Evolutionary conservation across 352 stramenopile genomes (phyloP).

Genomic region (Globisporangium acanthophoron): DNA sequence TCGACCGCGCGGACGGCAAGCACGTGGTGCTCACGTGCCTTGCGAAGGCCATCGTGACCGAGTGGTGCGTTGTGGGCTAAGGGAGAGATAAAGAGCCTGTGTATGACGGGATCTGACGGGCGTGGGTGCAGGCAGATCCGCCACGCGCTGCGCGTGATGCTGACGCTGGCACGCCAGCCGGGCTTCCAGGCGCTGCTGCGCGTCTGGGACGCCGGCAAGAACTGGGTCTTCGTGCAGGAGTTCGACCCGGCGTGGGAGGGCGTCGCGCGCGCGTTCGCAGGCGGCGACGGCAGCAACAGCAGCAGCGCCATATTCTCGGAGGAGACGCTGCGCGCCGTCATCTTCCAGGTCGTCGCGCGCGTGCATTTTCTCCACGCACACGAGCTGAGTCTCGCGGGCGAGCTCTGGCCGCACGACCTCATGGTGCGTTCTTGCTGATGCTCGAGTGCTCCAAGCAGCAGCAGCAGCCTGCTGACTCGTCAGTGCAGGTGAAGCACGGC

Average conservation of each 20-base stretch:
- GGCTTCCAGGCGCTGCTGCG: conserved; percentile 44
- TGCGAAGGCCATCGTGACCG: conserved; percentile 27
- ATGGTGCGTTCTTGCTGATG: conserved; percentile 22
- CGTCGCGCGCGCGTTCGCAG: conserved; percentile 20
- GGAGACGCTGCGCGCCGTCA: conserved; percentile 30
- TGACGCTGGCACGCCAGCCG: conserved; percentile 19
- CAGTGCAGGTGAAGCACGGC: conserved; percentile 26
- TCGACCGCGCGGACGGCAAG: conserved; percentile 7
- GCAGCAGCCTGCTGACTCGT: not conserved
- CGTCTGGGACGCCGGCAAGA: conserved; percentile 43
- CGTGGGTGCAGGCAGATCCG: conserved; percentile 30
- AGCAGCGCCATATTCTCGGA: conserved; percentile 25
- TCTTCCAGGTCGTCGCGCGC: conserved; percentile 47
- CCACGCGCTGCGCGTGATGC: conserved; percentile 31
- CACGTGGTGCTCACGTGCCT: conserved; percentile 37
- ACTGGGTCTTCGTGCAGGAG: conserved; percentile 56
- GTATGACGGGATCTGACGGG: too few relatives aligned
- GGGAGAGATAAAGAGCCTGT: too few relatives aligned
- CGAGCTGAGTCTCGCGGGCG: conserved; percentile 37
- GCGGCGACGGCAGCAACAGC: not conserved
- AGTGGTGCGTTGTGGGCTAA: conserved; percentile 18
- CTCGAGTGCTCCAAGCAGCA: not conserved
- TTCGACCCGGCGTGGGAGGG: conserved; percentile 26
- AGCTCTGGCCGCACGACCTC: conserved; percentile 42
- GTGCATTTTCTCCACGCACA: conserved; percentile 62